A percentile compares a stretch with the other conserved stretches of the same genome.
Evolutionary conservation across 495 filamentous ascomycete species (phyloP).

Genomic region (Tuber magnatum): DNA sequence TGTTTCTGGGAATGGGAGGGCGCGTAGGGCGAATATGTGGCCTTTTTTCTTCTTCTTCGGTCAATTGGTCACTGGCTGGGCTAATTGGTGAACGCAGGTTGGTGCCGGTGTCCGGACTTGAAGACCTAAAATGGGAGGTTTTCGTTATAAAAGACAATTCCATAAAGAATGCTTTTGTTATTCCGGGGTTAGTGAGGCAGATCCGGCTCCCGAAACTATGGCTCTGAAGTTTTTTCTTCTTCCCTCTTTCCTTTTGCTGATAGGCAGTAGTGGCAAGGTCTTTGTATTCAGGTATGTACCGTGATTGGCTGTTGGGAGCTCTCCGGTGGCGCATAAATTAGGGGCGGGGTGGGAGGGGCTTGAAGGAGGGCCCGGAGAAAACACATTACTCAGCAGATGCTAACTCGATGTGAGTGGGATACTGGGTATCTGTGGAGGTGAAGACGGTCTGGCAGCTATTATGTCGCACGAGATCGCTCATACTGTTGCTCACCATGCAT

Average conservation of each 20-base stretch:
- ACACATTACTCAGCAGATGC: neutral
- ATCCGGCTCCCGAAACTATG: neutral
- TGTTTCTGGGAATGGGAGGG: neutral
- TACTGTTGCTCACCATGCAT: constrained; percentile 70
- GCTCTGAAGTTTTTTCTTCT: neutral
- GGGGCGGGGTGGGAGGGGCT: neutral
- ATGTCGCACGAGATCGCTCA: constrained; percentile 89
- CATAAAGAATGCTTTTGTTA: constrained; percentile 73
- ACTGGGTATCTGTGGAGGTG: constrained; percentile 60
- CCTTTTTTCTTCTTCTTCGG: neutral
- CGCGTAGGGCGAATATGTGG: neutral
- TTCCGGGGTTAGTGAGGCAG: constrained; percentile 57
- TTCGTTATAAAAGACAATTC: constrained; percentile 64
- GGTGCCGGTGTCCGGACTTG: constrained; percentile 60
- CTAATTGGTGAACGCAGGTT: constrained; percentile 45
- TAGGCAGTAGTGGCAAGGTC: constrained; percentile 63
- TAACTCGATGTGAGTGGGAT: constrained; percentile 52
- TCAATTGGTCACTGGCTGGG: neutral
- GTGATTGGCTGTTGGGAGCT: neutral
- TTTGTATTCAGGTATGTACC: constrained; percentile 79
- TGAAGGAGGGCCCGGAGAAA: neutral
- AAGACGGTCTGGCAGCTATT: constrained; percentile 74
- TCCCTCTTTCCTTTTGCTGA: neutral
- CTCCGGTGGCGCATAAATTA: neutral
- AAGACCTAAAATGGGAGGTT: constrained; percentile 67